Evolutionary conservation across 2,329 filamentous ascomycete genomes (phyloP).

Genomic region (Bimuria novae-zelandiae): DNA sequence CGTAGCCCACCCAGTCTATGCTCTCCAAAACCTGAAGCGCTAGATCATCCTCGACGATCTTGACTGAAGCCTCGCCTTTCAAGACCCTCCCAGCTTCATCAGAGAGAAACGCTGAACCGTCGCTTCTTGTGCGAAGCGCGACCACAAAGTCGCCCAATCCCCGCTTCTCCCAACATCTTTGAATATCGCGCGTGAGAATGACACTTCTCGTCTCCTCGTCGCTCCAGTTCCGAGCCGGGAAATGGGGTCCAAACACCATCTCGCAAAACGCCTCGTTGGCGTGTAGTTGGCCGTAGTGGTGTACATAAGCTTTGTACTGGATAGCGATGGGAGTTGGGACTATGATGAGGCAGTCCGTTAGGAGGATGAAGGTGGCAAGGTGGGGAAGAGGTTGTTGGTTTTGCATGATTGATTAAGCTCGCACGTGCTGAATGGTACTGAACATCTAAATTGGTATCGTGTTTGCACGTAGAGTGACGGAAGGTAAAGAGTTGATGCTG

Average conservation of each 20-base stretch:
- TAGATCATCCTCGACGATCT: neutral
- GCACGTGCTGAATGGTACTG: no score
- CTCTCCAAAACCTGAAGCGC: no score
- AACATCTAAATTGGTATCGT: no score
- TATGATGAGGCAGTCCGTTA: constrained; percentile 18
- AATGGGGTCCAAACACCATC: constrained; percentile 18
- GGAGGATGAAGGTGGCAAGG: neutral
- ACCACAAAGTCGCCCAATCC: constrained; percentile 22
- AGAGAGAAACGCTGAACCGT: neutral
- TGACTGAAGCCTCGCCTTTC: neutral
- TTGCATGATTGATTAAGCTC: neutral
- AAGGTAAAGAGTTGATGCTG: no score
- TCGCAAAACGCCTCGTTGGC: constrained; percentile 16
- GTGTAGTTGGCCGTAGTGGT: constrained; percentile 14
- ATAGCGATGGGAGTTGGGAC: constrained; percentile 18
- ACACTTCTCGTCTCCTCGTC: constrained; percentile 13
- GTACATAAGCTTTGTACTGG: constrained; percentile 4
- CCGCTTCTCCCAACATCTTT: constrained; percentile 15
- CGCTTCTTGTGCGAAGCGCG: constrained; percentile 8
- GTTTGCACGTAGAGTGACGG: no score
- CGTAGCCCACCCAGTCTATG: no score
- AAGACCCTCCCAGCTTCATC: neutral
- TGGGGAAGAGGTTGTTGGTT: neutral
- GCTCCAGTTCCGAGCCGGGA: constrained; percentile 9
- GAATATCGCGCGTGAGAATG: constrained; percentile 19